Percentiles rank a stretch among this genome's conserved stretches.
phyloP scores from a whole-genome alignment of 2,329 filamentous ascomycete genomes.

The Colletotrichum viniferum region DNA sequence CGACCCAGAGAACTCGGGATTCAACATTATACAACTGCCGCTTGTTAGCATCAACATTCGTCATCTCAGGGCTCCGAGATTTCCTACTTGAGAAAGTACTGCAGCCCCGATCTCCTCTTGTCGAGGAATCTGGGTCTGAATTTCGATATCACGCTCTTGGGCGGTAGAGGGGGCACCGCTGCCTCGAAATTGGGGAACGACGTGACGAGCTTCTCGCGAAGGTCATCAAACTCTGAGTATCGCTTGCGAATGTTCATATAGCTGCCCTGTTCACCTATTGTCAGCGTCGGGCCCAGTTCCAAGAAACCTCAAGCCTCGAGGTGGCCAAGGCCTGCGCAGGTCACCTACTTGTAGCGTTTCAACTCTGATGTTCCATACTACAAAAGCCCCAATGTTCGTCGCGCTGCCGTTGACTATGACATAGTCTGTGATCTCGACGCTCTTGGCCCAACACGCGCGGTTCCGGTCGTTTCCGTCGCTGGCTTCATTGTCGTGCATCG shows the following conservation, averaged over 20 bases:
- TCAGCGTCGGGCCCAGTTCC: conserved; percentile 7
- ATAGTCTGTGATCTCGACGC: conserved; percentile 63
- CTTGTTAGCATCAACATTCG: conserved; percentile 20
- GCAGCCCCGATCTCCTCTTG: conserved; percentile 78
- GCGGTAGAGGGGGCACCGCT: conserved; percentile 88
- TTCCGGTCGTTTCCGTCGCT: conserved; percentile 55
- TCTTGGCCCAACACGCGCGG: conserved; percentile 68
- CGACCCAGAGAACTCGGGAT: conserved; percentile 93
- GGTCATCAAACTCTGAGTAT: conserved; percentile 92
- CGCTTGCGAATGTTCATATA: conserved; percentile 70
- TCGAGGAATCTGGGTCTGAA: conserved; percentile 88
- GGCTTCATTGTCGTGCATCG: conserved; percentile 65
- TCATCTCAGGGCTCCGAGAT: conserved; percentile 2
- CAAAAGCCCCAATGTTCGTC: conserved; percentile 80
- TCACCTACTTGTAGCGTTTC: conserved; percentile 78
- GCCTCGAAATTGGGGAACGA: conserved; percentile 85
- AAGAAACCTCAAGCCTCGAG: background rate
- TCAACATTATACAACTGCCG: conserved; percentile 82
- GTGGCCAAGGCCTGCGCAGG: background rate
- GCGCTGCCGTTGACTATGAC: conserved; percentile 61
- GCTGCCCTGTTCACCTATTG: conserved; percentile 51
- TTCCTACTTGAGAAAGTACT: conserved; percentile 90
- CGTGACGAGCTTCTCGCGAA: conserved; percentile 73
- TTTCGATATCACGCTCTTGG: conserved; percentile 88
- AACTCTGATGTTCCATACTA: conserved; percentile 91